Evolutionary conservation across 208 protist genomes (phyloP).

Genomic region (Leptomonas seymouri): DNA sequence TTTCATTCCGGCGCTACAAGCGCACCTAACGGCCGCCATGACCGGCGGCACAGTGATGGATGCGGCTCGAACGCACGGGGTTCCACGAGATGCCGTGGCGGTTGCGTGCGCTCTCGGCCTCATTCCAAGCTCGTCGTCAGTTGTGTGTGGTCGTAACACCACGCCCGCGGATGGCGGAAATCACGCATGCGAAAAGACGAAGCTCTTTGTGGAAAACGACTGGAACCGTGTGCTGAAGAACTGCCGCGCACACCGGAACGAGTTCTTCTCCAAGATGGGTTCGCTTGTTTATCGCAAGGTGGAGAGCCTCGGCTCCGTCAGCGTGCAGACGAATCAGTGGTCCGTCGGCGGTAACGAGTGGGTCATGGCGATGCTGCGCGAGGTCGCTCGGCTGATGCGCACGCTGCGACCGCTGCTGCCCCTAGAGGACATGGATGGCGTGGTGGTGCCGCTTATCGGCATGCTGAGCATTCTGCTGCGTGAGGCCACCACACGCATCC

Average conservation of each 20-base stretch:
- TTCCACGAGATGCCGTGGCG: constrained; percentile 14
- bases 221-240: constrained; percentile 56
- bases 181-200: constrained; percentile 5
- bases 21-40: constrained; percentile 20
- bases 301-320: constrained; percentile 48
- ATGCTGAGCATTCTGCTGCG: constrained; percentile 65
- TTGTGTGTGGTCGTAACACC: background rate
- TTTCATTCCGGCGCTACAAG: constrained; percentile 66
- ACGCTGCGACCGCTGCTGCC: constrained; percentile 70
- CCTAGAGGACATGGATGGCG: constrained; percentile 54
- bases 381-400: constrained; percentile 78
- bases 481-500: constrained; percentile 50
- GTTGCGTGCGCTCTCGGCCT: constrained; percentile 32
- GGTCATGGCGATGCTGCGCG: constrained; percentile 89
- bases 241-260: constrained; percentile 59
- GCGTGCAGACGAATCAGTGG: constrained; percentile 51
- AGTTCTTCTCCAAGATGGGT: constrained; percentile 73
- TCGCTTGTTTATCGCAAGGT: constrained; percentile 76
- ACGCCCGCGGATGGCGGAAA: background rate
- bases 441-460: constrained; percentile 79
- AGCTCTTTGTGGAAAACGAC: constrained; percentile 63
- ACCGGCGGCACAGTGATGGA: constrained; percentile 1
- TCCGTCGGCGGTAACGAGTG: constrained; percentile 68
- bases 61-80: background rate
- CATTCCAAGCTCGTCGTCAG: background rate